These are phyloP conservation scores for Botrytis porri DNA, from an alignment of 2,329 filamentous ascomycete genomes.

Conservation along the genomic window DNA sequence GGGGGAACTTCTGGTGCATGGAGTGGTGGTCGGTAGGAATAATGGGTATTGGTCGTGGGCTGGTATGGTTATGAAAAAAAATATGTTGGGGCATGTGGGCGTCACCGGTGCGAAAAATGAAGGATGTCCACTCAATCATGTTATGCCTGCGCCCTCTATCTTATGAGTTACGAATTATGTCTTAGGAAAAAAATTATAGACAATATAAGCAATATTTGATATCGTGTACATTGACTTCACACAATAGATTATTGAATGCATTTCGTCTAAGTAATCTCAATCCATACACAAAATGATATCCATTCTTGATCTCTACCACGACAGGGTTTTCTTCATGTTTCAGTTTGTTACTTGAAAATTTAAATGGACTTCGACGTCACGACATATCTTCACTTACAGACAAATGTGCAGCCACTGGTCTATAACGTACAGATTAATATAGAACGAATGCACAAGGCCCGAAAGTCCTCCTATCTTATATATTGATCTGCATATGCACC, in stretches of 20 bases:
- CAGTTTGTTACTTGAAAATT: background rate
- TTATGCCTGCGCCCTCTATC: background rate
- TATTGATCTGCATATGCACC: background rate
- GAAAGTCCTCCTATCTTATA: background rate
- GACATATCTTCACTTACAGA: background rate
- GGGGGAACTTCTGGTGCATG: background rate
- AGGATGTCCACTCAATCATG: background rate
- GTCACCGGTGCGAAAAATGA: background rate
- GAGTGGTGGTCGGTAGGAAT: background rate
- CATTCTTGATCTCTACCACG: background rate
- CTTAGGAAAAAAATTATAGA: background rate
- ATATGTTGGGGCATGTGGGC: background rate
- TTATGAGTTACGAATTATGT: slow-evolving; percentile 12
- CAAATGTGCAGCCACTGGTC: background rate
- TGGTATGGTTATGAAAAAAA: slow-evolving; percentile 1
- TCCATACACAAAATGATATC: background rate
- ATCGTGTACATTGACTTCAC: background rate
- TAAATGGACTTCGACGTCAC: background rate
- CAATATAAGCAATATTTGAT: background rate
- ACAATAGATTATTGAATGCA: background rate
- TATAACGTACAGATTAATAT: background rate
- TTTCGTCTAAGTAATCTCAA: background rate
- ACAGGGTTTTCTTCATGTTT: background rate
- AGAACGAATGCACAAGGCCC: background rate
- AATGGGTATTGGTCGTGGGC: background rate